Conservation (phyloP, 306 rosid species). For the Casuarina glauca region DNA sequence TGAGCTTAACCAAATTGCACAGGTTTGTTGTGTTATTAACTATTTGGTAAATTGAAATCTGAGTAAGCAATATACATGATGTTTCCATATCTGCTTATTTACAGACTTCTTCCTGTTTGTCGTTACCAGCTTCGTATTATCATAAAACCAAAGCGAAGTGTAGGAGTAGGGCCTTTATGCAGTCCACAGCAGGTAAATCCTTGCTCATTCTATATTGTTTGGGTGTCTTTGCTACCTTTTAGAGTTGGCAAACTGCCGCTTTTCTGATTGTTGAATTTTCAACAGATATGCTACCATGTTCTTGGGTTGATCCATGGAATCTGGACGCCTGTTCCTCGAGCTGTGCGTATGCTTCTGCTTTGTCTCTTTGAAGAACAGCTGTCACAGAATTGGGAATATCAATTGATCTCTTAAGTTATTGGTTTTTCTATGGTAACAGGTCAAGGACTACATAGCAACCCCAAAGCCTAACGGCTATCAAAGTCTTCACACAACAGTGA, state of each 20-base stretch:
- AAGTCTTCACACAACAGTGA: conserved; percentile 93
- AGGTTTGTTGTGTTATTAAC: conserved; percentile 58
- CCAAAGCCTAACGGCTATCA: conserved; percentile 99
- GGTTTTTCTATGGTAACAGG: conserved; percentile 42
- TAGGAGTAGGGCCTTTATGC: conserved; percentile 89
- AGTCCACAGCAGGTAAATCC: conserved; percentile 74
- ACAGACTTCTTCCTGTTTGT: conserved; percentile 28
- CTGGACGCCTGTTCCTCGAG: conserved; percentile 98
- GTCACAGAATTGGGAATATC: conserved; percentile 16
- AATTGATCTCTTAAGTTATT: conserved; percentile 20
- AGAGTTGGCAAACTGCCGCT: conserved; percentile 4
- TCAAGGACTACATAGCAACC: conserved; percentile 96
- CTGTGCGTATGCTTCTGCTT: conserved; percentile 60
- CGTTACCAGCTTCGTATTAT: conserved; percentile 81
- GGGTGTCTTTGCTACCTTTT: conserved; percentile 24
- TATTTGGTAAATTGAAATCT: conserved; percentile 26
- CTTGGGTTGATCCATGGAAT: conserved; percentile 91
- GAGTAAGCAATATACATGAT: conserved; percentile 24
- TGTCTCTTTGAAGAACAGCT: conserved; percentile 33
- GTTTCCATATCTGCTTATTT: conserved; percentile 32
- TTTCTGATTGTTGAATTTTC: conserved; percentile 33
- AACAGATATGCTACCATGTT: conserved; percentile 96
- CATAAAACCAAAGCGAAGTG: conserved; percentile 77
- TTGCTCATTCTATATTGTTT: conserved; percentile 21
- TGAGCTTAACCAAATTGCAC: conserved; percentile 91